Percentiles rank a stretch among this genome's conserved stretches.
Evolutionary conservation across 2,329 filamentous ascomycete genomes (phyloP).

Genomic region (Fusarium acutatum): DNA sequence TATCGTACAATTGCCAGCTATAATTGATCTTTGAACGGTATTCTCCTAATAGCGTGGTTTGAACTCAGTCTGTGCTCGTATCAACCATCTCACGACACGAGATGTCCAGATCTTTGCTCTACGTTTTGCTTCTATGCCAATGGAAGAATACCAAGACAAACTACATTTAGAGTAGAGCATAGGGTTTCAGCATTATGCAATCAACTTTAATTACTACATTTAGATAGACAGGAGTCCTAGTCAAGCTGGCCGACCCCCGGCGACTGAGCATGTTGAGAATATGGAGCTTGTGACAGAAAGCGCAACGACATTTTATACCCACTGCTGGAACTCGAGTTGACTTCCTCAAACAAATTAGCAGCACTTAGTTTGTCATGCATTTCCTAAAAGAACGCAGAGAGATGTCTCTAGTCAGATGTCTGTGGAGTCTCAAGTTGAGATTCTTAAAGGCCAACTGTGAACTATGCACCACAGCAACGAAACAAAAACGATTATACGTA

Average conservation of each 20-base stretch:
- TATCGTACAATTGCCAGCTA: accelerated
- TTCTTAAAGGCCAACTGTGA: background rate
- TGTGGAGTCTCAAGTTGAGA: background rate
- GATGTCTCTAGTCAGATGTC: background rate
- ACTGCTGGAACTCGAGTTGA: background rate
- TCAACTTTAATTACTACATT: background rate
- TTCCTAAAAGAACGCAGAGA: background rate
- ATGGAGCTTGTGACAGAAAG: background rate
- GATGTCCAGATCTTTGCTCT: background rate
- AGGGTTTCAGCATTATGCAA: background rate
- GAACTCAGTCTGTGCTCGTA: background rate
- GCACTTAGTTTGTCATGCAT: background rate
- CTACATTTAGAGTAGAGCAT: background rate
- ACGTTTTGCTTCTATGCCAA: background rate
- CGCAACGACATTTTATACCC: too few relatives aligned
- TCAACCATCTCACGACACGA: background rate
- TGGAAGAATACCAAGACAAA: background rate
- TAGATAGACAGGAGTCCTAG: background rate
- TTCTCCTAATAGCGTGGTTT: background rate
- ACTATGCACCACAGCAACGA: background rate
- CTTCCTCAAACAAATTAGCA: too few relatives aligned
- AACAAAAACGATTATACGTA: background rate
- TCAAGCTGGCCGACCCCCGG: background rate
- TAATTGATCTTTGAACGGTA: background rate
- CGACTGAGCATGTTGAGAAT: background rate